Evolutionary conservation across 2,329 filamentous ascomycete species (phyloP), one percentile per base, ranked within the genome.

Genomic region (Podosphaera leucotricha): DNA sequence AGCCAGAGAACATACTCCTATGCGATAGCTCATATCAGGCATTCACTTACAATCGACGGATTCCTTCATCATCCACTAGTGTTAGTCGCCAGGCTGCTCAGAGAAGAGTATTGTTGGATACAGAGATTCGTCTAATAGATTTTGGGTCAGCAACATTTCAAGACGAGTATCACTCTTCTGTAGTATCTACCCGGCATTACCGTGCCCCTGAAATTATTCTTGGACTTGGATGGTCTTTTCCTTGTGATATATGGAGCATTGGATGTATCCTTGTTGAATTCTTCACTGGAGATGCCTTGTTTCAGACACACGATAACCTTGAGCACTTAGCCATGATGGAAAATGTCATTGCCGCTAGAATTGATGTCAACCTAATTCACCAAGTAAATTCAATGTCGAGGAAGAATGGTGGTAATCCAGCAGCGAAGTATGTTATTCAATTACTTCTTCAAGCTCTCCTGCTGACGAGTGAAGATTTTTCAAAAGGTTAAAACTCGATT

Each of bases 291-390:
- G 76, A 80, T 53, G 76, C 76, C 16, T 61, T 80, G 2, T 80
- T 80, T 57, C 76, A 80, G 55, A 80, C 76, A 1, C 76, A 80
- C 52, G 76, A 80, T 51, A 80, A 80, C 48, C 64, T 80, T 20
- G 76, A 80, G 57, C 76, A 80, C 55, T 61, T 80, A 43, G 76
- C 76, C n/a, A 80, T 80, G 76, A 80, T 80, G 75, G 75, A 79
- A 54, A 72, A 70, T 28, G 75, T 80, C 6, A 72, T 74, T 44
- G 72, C 71, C 43, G 60, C 61, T 19, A 64, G 68, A 42, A 71
- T 80, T 43, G 75, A 79, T 48, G 60, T 61, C 0, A 63, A 70
- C 48, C 66, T 80, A 5, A 68, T 80, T 15, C 63, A 68, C 46
- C 59, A 65, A 47, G 69, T 74, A 30, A 69, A 68, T 47, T 67